These are phyloP conservation scores for Hyaloscypha hepaticicola DNA, from an alignment of 495 filamentous ascomycete species.

Conservation along the genomic window DNA sequence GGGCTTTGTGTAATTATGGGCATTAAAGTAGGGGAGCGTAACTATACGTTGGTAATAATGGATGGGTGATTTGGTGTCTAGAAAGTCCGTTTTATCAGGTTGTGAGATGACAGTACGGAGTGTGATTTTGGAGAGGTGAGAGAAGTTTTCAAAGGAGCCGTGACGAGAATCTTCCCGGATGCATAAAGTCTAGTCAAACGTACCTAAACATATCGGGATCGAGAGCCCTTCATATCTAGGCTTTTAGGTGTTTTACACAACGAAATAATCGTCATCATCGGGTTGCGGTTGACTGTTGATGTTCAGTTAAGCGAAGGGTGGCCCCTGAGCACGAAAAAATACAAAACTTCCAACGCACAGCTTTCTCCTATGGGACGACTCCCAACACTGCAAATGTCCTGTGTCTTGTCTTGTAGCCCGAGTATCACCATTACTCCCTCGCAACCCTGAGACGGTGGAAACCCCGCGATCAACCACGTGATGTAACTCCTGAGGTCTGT, in stretches of 20 bases:
- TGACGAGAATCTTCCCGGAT: no score
- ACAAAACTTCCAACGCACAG: not conserved
- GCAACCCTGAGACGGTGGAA: not conserved
- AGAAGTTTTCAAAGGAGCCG: no score
- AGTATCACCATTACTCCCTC: not conserved
- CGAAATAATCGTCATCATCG: not conserved
- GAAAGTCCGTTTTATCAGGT: not conserved
- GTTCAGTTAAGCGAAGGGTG: not conserved
- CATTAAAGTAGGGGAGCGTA: not conserved
- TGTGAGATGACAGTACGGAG: not conserved
- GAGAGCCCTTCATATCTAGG: no score
- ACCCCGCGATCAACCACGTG: not conserved
- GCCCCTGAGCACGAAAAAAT: not conserved
- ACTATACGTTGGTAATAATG: not conserved
- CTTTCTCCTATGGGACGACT: not conserved
- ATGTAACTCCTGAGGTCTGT: slow-evolving; percentile 1
- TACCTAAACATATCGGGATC: no score
- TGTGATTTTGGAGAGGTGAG: not conserved
- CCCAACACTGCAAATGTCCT: no score
- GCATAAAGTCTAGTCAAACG: no score
- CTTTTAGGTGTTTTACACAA: no score
- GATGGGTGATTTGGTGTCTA: not conserved
- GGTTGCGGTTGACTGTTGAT: not conserved
- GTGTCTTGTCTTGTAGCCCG: not conserved
- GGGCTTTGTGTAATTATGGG: not conserved